These are phyloP conservation scores for Brettanomyces nanus DNA, from an alignment of 805 yeast species.

Conservation along the genomic window DNA sequence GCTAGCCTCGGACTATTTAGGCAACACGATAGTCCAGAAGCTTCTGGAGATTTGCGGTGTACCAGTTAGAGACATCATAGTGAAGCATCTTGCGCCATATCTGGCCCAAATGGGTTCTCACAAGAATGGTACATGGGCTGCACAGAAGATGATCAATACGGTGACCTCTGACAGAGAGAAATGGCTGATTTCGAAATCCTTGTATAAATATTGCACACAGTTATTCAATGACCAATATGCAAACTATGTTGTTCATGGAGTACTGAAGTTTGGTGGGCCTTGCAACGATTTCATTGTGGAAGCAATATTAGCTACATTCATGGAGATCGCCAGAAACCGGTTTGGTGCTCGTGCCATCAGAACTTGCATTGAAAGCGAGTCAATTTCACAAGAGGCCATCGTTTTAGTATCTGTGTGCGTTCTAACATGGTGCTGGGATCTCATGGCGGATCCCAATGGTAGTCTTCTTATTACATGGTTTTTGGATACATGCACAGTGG, in stretches of 20 bases:
- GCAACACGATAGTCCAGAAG: conserved; percentile 93
- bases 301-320: conserved; percentile 65
- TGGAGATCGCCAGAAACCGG: conserved; percentile 77
- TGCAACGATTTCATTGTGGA: conserved; percentile 87
- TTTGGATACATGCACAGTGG: conserved; percentile 64
- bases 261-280: conserved; percentile 77
- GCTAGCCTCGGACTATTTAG: conserved; percentile 84
- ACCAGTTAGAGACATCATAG: conserved; percentile 69
- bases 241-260: conserved; percentile 91
- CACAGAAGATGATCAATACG: conserved; percentile 84
- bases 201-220: conserved; percentile 76
- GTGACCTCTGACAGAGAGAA: conserved; percentile 53
- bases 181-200: conserved; percentile 55
- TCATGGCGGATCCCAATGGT: conserved; percentile 81
- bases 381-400: conserved; percentile 58
- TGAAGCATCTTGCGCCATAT: conserved; percentile 67
- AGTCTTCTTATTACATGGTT: conserved; percentile 89
- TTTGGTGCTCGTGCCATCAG: conserved; percentile 94
- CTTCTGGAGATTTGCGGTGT: conserved; percentile 67
- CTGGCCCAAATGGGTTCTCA: conserved; percentile 90
- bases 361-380: conserved; percentile 80
- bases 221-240: conserved; percentile 94
- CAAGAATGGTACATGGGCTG: conserved; percentile 99
- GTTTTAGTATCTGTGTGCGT: conserved; percentile 70
- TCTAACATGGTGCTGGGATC: conserved; percentile 65